Base-by-base conservation (phyloP, 1,139 yeast genomes). In the Scheffersomyces illinoinensis region DNA sequence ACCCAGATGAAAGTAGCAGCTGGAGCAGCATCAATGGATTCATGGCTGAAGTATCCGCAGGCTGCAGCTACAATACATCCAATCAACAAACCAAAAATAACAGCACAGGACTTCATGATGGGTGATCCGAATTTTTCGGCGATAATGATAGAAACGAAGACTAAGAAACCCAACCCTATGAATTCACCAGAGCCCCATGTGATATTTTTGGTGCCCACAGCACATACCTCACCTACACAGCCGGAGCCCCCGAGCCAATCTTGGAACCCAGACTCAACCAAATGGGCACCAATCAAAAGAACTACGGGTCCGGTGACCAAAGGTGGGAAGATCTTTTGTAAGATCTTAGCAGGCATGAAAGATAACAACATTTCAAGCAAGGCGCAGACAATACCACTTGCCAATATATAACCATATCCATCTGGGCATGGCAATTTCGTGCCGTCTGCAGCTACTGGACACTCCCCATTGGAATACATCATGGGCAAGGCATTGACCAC, bases 41-140 rank as follows among this genome's bases (percentile, higher is more conserved):
- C 68, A 57, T 78, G 76, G 59, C 83, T 81, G 71, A 92, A 92
- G 77, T 93, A 92, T 21, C 96, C 96, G 73, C 91, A 85, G 12
- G 95, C 97, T 58, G 95, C 96, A 50, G 96, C 96, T 58, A 92
- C 96, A 62, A 92, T 90, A 78, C 97, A 91, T 50, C 97, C 97
- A 53, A 91, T 86, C 56, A 92, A 76, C 61, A 92, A 80, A 55
- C 97, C 97, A 52, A 88, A 76, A 64, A 92, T 90, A 54, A 92
- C 97, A 0, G 97, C 95, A 81, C 97, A 91, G 8, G 97, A 90
- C 72, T 90, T 91, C 96, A 92, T 90, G 66, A 92, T 89, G 59
- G 97, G 97, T n/a, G 97, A 86, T 43, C 98, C 98, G 82, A 90
- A 92, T 70, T 86, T 86, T 73, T 93, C 97, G 64, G 90, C 84